Evolutionary conservation across 208 protist species (phyloP).

Genomic region (Wallacemonas sp.): DNA sequence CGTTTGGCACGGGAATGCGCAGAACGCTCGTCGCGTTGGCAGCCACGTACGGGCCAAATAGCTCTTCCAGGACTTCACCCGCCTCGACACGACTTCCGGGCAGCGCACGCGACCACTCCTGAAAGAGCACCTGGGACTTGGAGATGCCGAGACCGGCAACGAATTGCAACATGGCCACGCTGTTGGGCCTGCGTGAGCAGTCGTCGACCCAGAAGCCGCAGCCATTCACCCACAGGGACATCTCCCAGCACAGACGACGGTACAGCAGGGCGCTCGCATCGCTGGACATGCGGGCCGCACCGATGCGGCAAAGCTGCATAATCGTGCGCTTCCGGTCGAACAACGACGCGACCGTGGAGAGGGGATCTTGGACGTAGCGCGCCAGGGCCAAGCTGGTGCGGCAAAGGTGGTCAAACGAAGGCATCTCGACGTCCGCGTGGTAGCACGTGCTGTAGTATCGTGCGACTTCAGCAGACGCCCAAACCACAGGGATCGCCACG

Average conservation of each 20-base stretch:
- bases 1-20: slow-evolving; percentile 27
- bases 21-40: slow-evolving; percentile 49
- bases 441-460: slow-evolving; percentile 53
- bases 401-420: slow-evolving; percentile 33
- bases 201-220: slow-evolving; percentile 66
- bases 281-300: slow-evolving; percentile 12
- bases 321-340: slow-evolving; percentile 72
- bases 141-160: slow-evolving; percentile 65
- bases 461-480: slow-evolving; percentile 68
- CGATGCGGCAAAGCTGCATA: slow-evolving; percentile 52
- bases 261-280: slow-evolving; percentile 60
- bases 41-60: slow-evolving; percentile 46
- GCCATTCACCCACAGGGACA: slow-evolving; percentile 74
- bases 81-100: slow-evolving; percentile 35
- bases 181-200: slow-evolving; percentile 45
- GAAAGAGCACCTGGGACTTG: slow-evolving; percentile 45
- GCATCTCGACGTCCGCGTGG: slow-evolving; percentile 47
- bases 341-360: slow-evolving; percentile 49
- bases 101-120: slow-evolving; percentile 17
- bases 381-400: slow-evolving; percentile 57
- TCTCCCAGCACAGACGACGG: slow-evolving; percentile 70
- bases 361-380: slow-evolving; percentile 75
- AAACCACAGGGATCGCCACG: slow-evolving; percentile 65
- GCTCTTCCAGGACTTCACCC: slow-evolving; percentile 25
- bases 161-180: slow-evolving; percentile 67